Conservation (phyloP, 2,329 filamentous ascomycete species). For the Sporothrix pseudoabietina region DNA sequence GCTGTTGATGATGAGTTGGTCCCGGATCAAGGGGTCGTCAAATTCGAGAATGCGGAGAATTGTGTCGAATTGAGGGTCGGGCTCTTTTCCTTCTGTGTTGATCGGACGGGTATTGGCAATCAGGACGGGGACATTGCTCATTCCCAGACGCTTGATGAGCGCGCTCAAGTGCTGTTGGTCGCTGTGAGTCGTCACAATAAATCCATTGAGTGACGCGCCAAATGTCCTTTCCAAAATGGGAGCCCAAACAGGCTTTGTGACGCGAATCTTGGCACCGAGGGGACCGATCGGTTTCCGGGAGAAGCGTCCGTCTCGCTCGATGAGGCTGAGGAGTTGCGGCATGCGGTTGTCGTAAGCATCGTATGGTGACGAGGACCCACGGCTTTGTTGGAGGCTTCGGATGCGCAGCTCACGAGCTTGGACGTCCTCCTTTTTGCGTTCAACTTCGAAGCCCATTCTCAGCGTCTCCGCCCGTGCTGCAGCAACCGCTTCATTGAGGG, state of each 20-base stretch:
- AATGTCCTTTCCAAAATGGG: conserved; percentile 77
- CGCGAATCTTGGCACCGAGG: conserved; percentile 73
- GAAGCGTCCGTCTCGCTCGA: conserved; percentile 71
- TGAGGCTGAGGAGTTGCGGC: conserved; percentile 64
- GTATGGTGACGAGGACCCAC: conserved; percentile 51
- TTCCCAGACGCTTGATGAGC: conserved; percentile 62
- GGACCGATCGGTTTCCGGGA: conserved; percentile 76
- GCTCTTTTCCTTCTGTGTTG: conserved; percentile 69
- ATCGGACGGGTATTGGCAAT: conserved; percentile 62
- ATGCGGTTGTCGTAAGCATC: conserved; percentile 67
- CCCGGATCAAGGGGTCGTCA: conserved; percentile 74
- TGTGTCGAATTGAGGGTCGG: conserved; percentile 71
- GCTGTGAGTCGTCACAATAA: conserved; percentile 75
- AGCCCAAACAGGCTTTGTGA: conserved; percentile 81
- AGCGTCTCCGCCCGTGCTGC: conserved; percentile 41
- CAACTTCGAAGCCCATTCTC: conserved; percentile 41
- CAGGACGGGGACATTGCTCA: conserved; percentile 58
- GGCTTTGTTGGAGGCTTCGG: conserved; percentile 56
- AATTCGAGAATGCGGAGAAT: conserved; percentile 80
- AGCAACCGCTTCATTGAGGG: conserved; percentile 42
- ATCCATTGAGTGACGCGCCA: conserved; percentile 69
- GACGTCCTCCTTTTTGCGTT: conserved; percentile 58
- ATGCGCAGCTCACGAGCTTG: conserved; percentile 55
- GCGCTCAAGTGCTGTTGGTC: conserved; percentile 71
- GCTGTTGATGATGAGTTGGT: conserved; percentile 81